Percentiles rank a stretch among this genome's conserved stretches.
Evolutionary conservation across 106 monocot species (phyloP).

Genomic region (Agapanthus africanus): DNA sequence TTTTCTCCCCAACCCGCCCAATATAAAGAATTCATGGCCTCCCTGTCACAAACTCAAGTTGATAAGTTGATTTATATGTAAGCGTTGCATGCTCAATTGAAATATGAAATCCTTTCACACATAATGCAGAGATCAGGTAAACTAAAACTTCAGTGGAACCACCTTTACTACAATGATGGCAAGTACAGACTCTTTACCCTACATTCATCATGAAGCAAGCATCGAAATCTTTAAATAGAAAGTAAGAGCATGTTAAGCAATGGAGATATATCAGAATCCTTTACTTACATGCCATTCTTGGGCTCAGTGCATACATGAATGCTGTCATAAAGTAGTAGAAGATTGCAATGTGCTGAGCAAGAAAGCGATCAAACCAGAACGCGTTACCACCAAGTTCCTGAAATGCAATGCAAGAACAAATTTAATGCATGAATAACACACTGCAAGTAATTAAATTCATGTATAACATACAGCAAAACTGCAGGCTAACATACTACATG

Average conservation of each 20-base stretch:
- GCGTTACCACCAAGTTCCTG: conserved; percentile 95
- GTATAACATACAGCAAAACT: too few relatives aligned
- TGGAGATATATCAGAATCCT: background rate
- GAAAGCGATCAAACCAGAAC: conserved; percentile 81
- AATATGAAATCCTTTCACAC: background rate
- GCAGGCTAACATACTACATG: too few relatives aligned
- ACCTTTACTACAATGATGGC: background rate
- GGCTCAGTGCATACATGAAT: conserved; percentile 86
- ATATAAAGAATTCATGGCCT: too few relatives aligned
- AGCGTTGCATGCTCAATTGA: background rate
- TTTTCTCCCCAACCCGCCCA: too few relatives aligned
- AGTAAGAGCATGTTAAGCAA: background rate
- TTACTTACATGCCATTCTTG: conserved; percentile 98
- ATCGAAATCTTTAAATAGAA: background rate
- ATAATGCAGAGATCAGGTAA: background rate
- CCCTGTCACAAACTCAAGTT: background rate
- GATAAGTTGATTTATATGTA: background rate
- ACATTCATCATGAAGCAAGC: background rate
- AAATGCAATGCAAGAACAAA: conserved; percentile 5
- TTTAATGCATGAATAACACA: too few relatives aligned
- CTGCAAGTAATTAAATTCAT: too few relatives aligned
- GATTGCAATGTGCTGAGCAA: conserved; percentile 75
- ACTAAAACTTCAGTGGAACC: background rate
- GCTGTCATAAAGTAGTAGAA: conserved; percentile 95
- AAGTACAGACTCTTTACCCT: background rate